Evolutionary conservation across 2,329 filamentous ascomycete genomes (phyloP), one percentile per base, ranked within the genome.

Genomic region (Decorospora gaudefroyi): DNA sequence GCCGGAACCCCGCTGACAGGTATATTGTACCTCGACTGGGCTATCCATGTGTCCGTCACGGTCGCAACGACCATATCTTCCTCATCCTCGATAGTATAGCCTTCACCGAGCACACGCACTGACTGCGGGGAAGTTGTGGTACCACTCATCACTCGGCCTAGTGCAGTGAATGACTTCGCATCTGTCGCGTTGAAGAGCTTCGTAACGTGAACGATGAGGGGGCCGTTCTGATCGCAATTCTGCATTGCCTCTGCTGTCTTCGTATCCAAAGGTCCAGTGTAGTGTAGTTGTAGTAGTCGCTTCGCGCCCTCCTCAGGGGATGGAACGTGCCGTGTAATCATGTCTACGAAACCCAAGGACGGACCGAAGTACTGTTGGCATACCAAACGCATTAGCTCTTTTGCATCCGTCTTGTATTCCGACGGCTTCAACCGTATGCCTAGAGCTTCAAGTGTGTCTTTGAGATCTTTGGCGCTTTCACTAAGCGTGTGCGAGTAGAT

Each of bases 301-400:
- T 85, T 81, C 4, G 90, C 86, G 4, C 88, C 90, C 49, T 88
- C 86, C 1, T 84, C 76, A 0, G 93, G 92, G 4, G 92, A 96
- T 2, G 93, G 93, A 35, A 97, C 77, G 69, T 99, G 91, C 56
- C 88, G 78, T 7, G 91, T 83, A 46, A 97, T 75, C 93, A 99
- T 97, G 68, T 99, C 93, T 26, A 97, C 91, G 59, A 99, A 95
- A 0, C 90, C 91, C 12, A 82, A 84, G 1, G 90, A 88, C 6
- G 88, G 84, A 0, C 93, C 93, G 62, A 99, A 99, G 74, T 97
- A 99, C 65, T 96, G 90, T 66, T 90, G 87, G 69, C 92, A 97
- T 4, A 96, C 91, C 37, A 95, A 75, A 64, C 88, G 91, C 43
- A 99, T 78, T 11, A 99, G 79, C 25, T 91, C 86, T 59, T 88